Evolutionary conservation across 2,329 filamentous ascomycete genomes (phyloP).

Genomic region (Malbranchea cinnamomea): DNA sequence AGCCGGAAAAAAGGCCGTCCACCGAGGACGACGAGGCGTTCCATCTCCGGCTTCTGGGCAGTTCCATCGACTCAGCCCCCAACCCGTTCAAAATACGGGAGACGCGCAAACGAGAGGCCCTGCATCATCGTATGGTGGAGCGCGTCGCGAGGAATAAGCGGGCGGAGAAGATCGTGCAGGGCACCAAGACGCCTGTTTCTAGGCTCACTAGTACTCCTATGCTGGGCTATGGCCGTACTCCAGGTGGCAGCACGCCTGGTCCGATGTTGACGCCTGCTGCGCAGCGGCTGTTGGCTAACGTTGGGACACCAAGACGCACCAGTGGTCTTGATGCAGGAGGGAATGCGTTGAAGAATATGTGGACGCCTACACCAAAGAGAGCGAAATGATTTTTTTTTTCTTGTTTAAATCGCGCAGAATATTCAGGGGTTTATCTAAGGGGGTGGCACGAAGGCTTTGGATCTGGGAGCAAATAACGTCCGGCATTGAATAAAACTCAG

Average conservation of each 20-base stretch:
- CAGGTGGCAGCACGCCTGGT: conserved; percentile 11
- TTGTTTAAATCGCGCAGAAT: no score
- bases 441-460: no score
- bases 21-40: conserved; percentile 36
- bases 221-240: conserved; percentile 19
- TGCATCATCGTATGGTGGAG: conserved; percentile 81
- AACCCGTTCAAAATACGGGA: conserved; percentile 72
- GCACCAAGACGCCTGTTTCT: conserved; percentile 36
- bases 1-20: conserved; percentile 18
- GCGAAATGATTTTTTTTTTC: conserved; percentile 11
- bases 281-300: conserved; percentile 25
- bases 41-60: conserved; percentile 15
- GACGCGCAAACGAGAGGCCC: conserved; percentile 58
- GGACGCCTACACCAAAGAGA: conserved; percentile 23
- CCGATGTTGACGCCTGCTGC: conserved; percentile 29
- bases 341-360: conserved; percentile 20
- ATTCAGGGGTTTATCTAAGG: no score
- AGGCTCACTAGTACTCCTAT: conserved; percentile 27
- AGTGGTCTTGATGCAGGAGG: conserved; percentile 6
- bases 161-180: conserved; percentile 43
- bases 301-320: conserved; percentile 21
- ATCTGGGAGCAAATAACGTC: no score
- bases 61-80: conserved; percentile 35
- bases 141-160: conserved; percentile 59
- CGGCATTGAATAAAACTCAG: neutral